A percentile compares a stretch with the other conserved stretches of the same genome.
Evolutionary conservation across 2,329 filamentous ascomycete species (phyloP).

Genomic region (Zymoseptoria passerinii): DNA sequence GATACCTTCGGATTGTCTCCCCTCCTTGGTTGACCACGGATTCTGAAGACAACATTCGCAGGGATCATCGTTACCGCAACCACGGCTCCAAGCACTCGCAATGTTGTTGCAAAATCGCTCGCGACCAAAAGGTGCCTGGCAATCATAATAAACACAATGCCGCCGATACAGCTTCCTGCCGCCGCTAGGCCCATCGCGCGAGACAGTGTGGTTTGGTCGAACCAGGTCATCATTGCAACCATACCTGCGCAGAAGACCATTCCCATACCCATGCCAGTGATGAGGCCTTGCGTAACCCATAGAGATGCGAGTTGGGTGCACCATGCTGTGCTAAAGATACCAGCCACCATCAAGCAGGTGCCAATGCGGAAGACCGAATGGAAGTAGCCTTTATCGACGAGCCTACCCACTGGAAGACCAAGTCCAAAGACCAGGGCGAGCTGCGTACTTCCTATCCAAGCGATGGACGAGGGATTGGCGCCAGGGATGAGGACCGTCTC

Average conservation of each 20-base stretch:
- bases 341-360: constrained; percentile 22
- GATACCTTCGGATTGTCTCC: background rate
- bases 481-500: constrained; percentile 14
- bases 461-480: constrained; percentile 19
- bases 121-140: constrained; percentile 25
- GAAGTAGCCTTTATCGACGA: constrained; percentile 29
- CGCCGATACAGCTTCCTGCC: constrained; percentile 29
- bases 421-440: constrained; percentile 29
- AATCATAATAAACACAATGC: constrained; percentile 28
- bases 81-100: constrained; percentile 19
- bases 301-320: constrained; percentile 21
- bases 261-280: constrained; percentile 29
- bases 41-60: constrained; percentile 17
- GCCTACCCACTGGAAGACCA: constrained; percentile 24
- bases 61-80: constrained; percentile 17
- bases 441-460: constrained; percentile 33
- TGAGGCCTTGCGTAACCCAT: constrained; percentile 29
- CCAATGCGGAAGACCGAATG: constrained; percentile 26
- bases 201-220: constrained; percentile 27
- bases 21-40: constrained; percentile 7
- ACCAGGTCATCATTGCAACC: constrained; percentile 29
- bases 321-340: constrained; percentile 19
- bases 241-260: constrained; percentile 26
- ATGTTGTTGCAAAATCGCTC: constrained; percentile 28
- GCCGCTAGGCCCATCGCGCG: constrained; percentile 28